phyloP scores from a whole-genome alignment of 1,139 yeast species.

The Wickerhamiella infanticola region DNA sequence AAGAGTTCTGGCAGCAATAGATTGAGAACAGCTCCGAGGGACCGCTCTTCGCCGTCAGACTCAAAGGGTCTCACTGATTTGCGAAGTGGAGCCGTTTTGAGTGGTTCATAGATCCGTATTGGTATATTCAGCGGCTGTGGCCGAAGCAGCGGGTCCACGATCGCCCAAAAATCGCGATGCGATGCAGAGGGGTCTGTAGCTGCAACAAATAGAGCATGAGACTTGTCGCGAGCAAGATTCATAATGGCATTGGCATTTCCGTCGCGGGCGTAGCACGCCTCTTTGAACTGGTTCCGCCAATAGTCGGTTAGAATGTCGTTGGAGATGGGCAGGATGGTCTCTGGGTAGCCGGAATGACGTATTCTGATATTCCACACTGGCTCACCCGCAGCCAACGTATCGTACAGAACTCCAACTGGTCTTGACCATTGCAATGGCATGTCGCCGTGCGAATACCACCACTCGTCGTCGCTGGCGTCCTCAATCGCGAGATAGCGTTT shows the following conservation, averaged over 20 bases:
- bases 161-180: conserved; percentile 23
- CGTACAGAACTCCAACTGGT: conserved; percentile 62
- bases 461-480: conserved; percentile 17
- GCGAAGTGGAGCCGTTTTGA: conserved; percentile 34
- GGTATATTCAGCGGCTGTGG: conserved; percentile 31
- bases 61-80: conserved; percentile 29
- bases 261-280: conserved; percentile 54
- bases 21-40: conserved; percentile 32
- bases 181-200: conserved; percentile 18
- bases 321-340: conserved; percentile 35
- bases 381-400: conserved; percentile 22
- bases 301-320: conserved; percentile 31
- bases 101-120: conserved; percentile 40
- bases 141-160: conserved; percentile 29
- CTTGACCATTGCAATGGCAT: conserved; percentile 62
- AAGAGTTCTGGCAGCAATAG: conserved; percentile 33
- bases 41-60: conserved; percentile 16
- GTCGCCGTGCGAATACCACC: conserved; percentile 59
- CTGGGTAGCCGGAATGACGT: conserved; percentile 32
- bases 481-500: conserved; percentile 24
- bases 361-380: conserved; percentile 30
- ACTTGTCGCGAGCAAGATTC: conserved; percentile 50
- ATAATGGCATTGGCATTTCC: conserved; percentile 64
- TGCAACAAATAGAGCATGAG: conserved; percentile 38
- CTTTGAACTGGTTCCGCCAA: conserved; percentile 68